phyloP scores from a whole-genome alignment of 305 asterid genomes.

The Rubia peregrina region DNA sequence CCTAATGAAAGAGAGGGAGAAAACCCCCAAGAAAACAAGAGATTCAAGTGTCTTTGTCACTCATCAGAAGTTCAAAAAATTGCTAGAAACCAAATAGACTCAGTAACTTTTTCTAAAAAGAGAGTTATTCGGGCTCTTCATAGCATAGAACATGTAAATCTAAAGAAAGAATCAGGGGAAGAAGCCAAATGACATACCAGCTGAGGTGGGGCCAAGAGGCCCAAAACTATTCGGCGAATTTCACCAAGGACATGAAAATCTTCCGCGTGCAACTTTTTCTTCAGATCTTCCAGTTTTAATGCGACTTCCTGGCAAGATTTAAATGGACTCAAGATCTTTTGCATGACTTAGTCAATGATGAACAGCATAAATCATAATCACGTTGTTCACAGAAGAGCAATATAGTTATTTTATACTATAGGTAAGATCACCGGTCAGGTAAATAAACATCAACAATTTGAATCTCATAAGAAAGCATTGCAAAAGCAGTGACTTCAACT shows the following conservation, averaged over 20 bases:
- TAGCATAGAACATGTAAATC: no score
- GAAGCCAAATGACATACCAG: constrained; percentile 48
- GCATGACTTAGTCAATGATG: neutral
- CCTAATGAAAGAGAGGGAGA: neutral
- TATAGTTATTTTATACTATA: neutral
- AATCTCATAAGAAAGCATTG: constrained; percentile 2
- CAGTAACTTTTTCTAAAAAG: neutral
- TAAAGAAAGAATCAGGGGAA: constrained; percentile 12
- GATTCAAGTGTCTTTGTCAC: neutral
- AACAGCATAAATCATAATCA: neutral
- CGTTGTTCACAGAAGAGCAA: neutral
- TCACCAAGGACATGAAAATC: constrained; percentile 59
- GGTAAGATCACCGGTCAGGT: neutral
- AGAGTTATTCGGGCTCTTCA: no score
- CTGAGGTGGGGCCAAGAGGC: constrained; percentile 75
- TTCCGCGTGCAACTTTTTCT: constrained; percentile 48
- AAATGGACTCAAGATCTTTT: neutral
- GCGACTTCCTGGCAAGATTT: constrained; percentile 59
- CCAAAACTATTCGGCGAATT: constrained; percentile 69
- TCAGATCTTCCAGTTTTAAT: constrained; percentile 48
- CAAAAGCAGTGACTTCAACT: neutral
- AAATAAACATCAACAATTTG: neutral
- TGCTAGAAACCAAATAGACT: neutral
- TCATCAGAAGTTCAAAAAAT: constrained; percentile 2
- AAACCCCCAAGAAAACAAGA: neutral